Evolutionary conservation across 2,329 filamentous ascomycete species (phyloP).

Genomic region (Pestalotiopsis sp.): DNA sequence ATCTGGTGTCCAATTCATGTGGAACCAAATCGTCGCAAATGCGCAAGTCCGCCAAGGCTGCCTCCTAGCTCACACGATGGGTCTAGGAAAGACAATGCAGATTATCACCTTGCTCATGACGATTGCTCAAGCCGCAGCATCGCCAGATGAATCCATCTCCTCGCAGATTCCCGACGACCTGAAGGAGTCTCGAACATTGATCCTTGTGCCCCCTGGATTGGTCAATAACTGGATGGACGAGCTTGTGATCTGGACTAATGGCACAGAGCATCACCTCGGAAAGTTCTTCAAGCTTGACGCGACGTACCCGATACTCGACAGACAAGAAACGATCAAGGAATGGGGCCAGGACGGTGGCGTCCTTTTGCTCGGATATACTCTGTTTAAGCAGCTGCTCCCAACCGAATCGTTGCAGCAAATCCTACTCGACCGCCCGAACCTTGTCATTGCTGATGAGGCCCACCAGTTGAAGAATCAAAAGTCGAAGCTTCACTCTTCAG

Average conservation of each 20-base stretch:
- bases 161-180: slow-evolving; percentile 71
- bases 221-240: slow-evolving; percentile 86
- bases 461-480: slow-evolving; percentile 73
- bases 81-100: slow-evolving; percentile 91
- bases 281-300: slow-evolving; percentile 57
- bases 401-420: slow-evolving; percentile 39
- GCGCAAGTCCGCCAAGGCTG: slow-evolving; percentile 68
- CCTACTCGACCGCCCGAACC: slow-evolving; percentile 63
- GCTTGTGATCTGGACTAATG: slow-evolving; percentile 68
- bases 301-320: slow-evolving; percentile 33
- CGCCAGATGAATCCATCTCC: slow-evolving; percentile 55
- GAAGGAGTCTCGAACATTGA: slow-evolving; percentile 63
- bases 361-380: slow-evolving; percentile 74
- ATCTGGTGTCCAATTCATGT: slow-evolving; percentile 82
- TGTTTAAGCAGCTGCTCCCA: slow-evolving; percentile 55
- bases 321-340: slow-evolving; percentile 46
- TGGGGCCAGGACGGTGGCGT: slow-evolving; percentile 73
- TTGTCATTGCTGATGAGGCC: slow-evolving; percentile 85
- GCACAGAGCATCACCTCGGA: slow-evolving; percentile 51
- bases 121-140: slow-evolving; percentile 67
- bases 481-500: slow-evolving; percentile 54
- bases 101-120: slow-evolving; percentile 81
- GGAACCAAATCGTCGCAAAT: slow-evolving; percentile 76
- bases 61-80: slow-evolving; percentile 87
- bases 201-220: slow-evolving; percentile 76